phyloP scores from a whole-genome alignment of 768 basidiomycete genomes.

The Auricularia auricula-judae region DNA sequence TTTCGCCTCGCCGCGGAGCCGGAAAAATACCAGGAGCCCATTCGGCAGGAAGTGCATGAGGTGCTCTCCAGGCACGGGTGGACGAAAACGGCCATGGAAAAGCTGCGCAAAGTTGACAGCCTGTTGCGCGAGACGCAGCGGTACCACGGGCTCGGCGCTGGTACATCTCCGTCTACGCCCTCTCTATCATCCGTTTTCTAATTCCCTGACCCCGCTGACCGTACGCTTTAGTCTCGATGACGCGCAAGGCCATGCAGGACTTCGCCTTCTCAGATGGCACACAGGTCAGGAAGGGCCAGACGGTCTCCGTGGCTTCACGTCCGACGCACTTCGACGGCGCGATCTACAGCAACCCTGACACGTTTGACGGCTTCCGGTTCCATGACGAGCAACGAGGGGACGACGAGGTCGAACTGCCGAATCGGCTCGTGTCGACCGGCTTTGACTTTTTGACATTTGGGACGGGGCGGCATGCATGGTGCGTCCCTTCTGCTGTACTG shows the following conservation, averaged over 20 bases:
- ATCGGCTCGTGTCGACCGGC: constrained; percentile 5
- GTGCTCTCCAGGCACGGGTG: background rate
- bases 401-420: constrained; percentile 10
- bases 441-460: constrained; percentile 6
- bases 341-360: constrained; percentile 7
- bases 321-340: constrained; percentile 11
- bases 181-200: background rate
- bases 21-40: background rate
- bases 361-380: constrained; percentile 12
- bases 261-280: constrained; percentile 12
- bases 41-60: background rate
- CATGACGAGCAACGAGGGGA: background rate
- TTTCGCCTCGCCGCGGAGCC: constrained; percentile 1
- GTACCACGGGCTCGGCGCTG: background rate
- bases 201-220: background rate
- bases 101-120: constrained; percentile 6
- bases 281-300: constrained; percentile 13
- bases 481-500: background rate
- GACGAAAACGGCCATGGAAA: constrained; percentile 2
- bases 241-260: constrained; percentile 8
- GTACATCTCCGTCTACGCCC: background rate
- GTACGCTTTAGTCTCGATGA: constrained; percentile 1
- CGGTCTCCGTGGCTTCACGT: constrained; percentile 10
- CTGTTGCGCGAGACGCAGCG: constrained; percentile 7
- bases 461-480: constrained; percentile 8